Percentiles rank a stretch among this genome's conserved stretches.
These are phyloP conservation scores for Metarhizium robertsii DNA, from an alignment of 2,329 filamentous ascomycete genomes.

Conservation along the genomic window DNA sequence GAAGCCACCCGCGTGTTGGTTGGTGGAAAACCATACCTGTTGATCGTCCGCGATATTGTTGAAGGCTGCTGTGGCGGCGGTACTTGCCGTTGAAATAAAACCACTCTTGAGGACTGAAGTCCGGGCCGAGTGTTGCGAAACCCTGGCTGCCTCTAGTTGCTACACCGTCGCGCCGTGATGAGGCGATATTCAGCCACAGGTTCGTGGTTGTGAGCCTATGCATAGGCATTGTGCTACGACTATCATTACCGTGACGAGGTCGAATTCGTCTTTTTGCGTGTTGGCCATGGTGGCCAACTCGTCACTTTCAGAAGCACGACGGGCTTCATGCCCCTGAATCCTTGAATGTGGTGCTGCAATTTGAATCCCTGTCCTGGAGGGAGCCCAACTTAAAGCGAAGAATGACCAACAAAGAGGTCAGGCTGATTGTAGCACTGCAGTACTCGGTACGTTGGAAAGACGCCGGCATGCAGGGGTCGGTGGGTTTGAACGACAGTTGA, in stretches of 20 bases:
- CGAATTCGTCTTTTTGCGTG: not conserved
- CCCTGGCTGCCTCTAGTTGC: not conserved
- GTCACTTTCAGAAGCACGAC: not conserved
- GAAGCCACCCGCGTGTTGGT: not conserved
- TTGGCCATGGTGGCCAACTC: too few species aligned
- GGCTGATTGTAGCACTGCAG: too few species aligned
- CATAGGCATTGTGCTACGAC: not conserved
- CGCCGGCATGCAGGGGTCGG: too few species aligned
- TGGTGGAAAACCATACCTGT: not conserved
- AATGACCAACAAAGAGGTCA: too few species aligned
- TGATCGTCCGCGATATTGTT: too few species aligned
- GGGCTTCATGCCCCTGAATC: too few species aligned
- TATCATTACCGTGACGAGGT: not conserved
- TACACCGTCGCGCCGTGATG: not conserved
- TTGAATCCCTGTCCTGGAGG: conserved; percentile 1
- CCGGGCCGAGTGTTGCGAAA: too few species aligned
- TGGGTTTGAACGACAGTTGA: too few species aligned
- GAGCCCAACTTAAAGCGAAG: not conserved
- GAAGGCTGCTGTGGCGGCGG: too few species aligned
- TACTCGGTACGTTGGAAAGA: too few species aligned
- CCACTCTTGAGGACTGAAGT: too few species aligned
- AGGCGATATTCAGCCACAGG: not conserved
- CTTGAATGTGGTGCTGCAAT: not conserved
- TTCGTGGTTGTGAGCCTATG: not conserved
- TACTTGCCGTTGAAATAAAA: not conserved